Evolutionary conservation across 2,329 filamentous ascomycete genomes (phyloP), one percentile per base, ranked within the genome.

Genomic region (Furcasterigmium furcatum): DNA sequence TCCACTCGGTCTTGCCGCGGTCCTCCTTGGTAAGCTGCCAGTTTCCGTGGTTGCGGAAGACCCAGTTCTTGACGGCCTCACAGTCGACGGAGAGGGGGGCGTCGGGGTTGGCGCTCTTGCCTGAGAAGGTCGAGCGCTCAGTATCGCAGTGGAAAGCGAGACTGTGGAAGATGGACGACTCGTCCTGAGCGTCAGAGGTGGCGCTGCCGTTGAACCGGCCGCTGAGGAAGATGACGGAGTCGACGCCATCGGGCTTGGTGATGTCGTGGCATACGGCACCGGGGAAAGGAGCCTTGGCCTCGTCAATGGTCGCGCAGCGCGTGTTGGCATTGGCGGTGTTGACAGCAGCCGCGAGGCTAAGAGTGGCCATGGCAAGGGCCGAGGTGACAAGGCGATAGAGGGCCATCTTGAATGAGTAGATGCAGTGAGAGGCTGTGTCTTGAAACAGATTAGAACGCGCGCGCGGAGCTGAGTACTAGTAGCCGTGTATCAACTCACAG

Each of bases 201-300:
- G n/a, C n/a, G 30, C 30, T 13, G 12, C 12, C 8, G 25, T 8
- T 35, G 34, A 19, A 36, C n/a, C 12, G 34, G 34, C 9, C n/a
- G 25, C 25, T 21, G 7, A 25, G 10, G 24, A 55, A 5, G 45
- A 59, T 19, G 58, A 57, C 16, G 58, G 59, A 13, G 45, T 60
- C 38, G 55, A 52, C 20, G 55, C 53, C 32, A 47, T 59, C 34
- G 52, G 53, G 12, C 43, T 61, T 44, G 27, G 21, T 22, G 19
- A 32, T 40, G 22, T 24, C 27, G 20, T 34, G 25, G 9, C 29
- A 39, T 5, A 25, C 7, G 8, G 34, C 25, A 29, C 18, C 16
- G 12, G 18, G 18, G 20, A 34, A 46, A 10, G 38, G 27, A 12
- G 41, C 38, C 22, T 46, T 43, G 9, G 10, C 38, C 14, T 25